These are phyloP conservation scores for Arthrobotrys megalospora DNA, from an alignment of 2,329 filamentous ascomycete species.

Conservation along the genomic window DNA sequence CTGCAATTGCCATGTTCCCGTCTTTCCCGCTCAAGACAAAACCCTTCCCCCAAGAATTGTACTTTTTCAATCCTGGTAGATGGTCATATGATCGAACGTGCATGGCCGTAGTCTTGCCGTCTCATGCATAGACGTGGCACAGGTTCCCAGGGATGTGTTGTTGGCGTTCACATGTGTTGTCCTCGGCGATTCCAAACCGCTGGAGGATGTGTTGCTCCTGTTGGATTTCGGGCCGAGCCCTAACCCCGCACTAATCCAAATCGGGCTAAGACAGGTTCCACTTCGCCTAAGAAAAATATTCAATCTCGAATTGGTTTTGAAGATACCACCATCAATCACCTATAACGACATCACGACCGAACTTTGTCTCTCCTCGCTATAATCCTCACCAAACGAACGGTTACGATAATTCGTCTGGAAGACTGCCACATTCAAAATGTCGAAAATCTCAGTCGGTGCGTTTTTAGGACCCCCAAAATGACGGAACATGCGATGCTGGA, in stretches of 20 bases:
- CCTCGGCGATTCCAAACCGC: not conserved
- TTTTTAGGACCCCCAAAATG: slow-evolving; percentile 41
- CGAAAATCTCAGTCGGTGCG: slow-evolving; percentile 74
- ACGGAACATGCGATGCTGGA: not conserved
- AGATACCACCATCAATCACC: slow-evolving; percentile 12
- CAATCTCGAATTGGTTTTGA: slow-evolving; percentile 32
- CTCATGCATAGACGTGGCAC: not conserved
- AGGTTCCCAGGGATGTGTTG: not conserved
- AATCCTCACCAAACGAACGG: slow-evolving; percentile 66
- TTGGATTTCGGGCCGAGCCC: slow-evolving; percentile 13
- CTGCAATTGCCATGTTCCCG: too few relatives aligned
- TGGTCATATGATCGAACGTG: not conserved
- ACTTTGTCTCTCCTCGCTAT: slow-evolving; percentile 54
- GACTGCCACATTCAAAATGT: slow-evolving; percentile 69
- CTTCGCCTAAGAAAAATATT: not conserved
- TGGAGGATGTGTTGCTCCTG: not conserved
- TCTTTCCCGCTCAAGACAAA: too few relatives aligned
- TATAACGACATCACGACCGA: slow-evolving; percentile 39
- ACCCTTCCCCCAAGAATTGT: too few relatives aligned
- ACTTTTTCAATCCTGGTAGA: too few relatives aligned
- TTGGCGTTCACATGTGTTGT: not conserved
- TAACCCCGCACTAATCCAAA: slow-evolving; percentile 26
- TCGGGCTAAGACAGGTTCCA: not conserved
- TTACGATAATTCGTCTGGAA: slow-evolving; percentile 65
- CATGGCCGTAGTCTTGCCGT: too few relatives aligned